Base-by-base conservation (phyloP, 768 basidiomycete genomes). In the Suillus ampliporus region DNA sequence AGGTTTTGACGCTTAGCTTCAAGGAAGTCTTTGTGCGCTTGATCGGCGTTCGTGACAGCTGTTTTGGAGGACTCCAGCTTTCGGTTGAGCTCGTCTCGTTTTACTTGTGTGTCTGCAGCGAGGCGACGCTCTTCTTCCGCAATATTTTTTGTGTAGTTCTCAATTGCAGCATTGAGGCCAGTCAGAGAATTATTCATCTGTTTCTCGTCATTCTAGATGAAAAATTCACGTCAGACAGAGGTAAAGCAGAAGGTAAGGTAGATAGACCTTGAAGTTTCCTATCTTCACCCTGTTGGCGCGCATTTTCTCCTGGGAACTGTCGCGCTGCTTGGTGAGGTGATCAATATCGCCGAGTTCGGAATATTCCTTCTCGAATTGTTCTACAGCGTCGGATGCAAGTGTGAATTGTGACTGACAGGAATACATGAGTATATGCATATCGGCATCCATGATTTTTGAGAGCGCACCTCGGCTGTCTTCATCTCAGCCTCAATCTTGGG, bases 71-170 rank as follows among this genome's bases (percentile, higher is more conserved):
- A 71, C 0, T 83, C 77, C 14, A 93, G 78, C 68, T 84, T 81
- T 23, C 76, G 74, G 50, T 84, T 81, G 5, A 80, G 80, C 65
- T 86, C 83, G 37, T 90, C 85, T 19, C 85, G 87, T 68, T 87
- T 88, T 14, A 78, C 84, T 66, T 90, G 86, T 3, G 85, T 85
- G 64, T 86, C 81, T 6, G 77, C 77, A 63, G 79, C 87, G 76
- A 85, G 80, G 46, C 82, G 85, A 35, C 73, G 76, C 7, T 80
- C 78, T 71, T 91, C 89, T 37, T 78, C 79, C 7, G 67, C 74
- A 51, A 94, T 87, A 57, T 84, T 78, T 19, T 72, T 66, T 2
- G 84, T 72, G n/a, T 77, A 69, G 0, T 77, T 74, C 19, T 66
- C 64, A 51, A 84, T 80, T 15, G 72, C 62, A 28, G 57, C 68